Conservation (phyloP, 768 basidiomycete species). For the Lactifluus subvellereus region DNA sequence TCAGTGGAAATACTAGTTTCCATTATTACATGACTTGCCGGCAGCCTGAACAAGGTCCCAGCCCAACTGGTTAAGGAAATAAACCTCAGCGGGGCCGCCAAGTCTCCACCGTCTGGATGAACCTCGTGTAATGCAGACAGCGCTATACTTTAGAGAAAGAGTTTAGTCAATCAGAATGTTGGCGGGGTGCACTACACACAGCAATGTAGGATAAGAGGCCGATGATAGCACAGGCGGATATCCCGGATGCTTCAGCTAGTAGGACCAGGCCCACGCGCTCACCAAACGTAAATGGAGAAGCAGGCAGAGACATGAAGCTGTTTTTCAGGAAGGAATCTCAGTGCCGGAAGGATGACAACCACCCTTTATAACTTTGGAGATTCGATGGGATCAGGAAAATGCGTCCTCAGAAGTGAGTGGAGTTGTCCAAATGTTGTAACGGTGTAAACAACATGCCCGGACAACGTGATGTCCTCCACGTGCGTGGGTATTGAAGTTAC, state of each 20-base stretch:
- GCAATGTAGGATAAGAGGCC: slow-evolving; percentile 26
- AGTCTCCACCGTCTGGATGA: slow-evolving; percentile 21
- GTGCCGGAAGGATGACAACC: background rate
- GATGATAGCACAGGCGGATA: slow-evolving; percentile 25
- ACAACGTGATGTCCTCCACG: background rate
- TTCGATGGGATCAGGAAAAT: background rate
- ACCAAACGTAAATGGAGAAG: slow-evolving; percentile 21
- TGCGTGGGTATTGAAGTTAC: background rate
- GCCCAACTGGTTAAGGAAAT: slow-evolving; percentile 27
- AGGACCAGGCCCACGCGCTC: slow-evolving; percentile 27
- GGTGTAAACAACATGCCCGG: background rate
- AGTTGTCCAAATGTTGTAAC: background rate
- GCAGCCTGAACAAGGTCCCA: slow-evolving; percentile 29
- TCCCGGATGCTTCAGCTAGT: slow-evolving; percentile 23
- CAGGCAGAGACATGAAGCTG: background rate
- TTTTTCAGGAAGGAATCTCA: background rate
- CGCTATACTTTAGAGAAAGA: slow-evolving; percentile 20
- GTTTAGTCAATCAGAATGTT: background rate
- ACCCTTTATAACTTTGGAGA: background rate
- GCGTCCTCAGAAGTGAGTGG: background rate
- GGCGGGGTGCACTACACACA: slow-evolving; percentile 15
- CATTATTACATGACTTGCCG: slow-evolving; percentile 8
- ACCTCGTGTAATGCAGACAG: slow-evolving; percentile 18
- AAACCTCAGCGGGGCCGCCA: slow-evolving; percentile 27
- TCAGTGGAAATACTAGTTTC: background rate